These are phyloP conservation scores for Serendipita sp. DNA, from an alignment of 768 basidiomycete genomes.

Conservation along the genomic window DNA sequence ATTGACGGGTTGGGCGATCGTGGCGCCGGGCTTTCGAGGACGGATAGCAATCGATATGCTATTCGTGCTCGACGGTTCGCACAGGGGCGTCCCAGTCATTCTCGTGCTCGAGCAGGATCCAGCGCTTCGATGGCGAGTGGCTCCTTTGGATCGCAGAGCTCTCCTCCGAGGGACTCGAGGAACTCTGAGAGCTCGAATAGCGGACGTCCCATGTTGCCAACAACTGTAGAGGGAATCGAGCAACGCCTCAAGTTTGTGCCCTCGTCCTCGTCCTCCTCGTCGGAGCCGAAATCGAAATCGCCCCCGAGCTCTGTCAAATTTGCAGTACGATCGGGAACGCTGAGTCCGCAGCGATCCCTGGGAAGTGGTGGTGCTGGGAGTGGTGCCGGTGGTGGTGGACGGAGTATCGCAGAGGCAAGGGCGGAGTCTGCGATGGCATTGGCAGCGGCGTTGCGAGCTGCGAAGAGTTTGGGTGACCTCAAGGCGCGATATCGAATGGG, in stretches of 20 bases:
- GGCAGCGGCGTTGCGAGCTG: not conserved
- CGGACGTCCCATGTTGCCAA: not conserved
- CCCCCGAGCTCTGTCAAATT: not conserved
- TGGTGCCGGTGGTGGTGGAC: not conserved
- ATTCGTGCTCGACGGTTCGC: conserved; percentile 4
- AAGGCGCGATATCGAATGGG: not conserved
- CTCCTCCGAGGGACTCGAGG: not conserved
- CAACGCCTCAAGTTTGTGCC: not conserved
- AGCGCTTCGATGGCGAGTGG: not conserved
- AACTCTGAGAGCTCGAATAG: not conserved
- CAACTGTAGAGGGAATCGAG: not conserved
- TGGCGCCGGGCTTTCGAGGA: not conserved
- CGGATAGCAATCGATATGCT: not conserved
- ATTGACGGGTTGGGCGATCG: not conserved
- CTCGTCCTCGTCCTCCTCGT: too few relatives aligned
- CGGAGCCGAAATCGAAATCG: not conserved
- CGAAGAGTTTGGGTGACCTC: conserved; percentile 2
- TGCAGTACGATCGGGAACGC: too few relatives aligned
- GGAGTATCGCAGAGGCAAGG: not conserved
- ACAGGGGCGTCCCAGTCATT: not conserved
- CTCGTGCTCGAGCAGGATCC: not conserved
- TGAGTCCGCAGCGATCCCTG: not conserved
- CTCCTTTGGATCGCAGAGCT: not conserved
- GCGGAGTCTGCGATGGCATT: not conserved
- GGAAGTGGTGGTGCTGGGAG: not conserved